These are phyloP conservation scores for Rhododendron ovatum DNA, from an alignment of 148 eudicot species.

Conservation along the genomic window DNA sequence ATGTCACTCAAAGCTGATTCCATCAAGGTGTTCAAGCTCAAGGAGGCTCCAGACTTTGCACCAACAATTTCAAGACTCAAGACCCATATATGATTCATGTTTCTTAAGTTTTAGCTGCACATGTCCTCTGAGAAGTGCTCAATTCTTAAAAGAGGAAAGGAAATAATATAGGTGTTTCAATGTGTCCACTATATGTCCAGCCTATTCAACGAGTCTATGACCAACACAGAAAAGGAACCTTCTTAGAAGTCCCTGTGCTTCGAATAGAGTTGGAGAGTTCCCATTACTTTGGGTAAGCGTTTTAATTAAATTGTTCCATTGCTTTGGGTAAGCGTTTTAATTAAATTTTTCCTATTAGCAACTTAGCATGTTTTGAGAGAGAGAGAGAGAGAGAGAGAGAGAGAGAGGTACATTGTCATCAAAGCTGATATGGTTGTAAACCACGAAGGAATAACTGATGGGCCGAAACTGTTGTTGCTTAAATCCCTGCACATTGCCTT, in stretches of 20 bases:
- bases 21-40: no score
- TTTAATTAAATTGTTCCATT: not conserved
- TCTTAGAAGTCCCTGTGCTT: not conserved
- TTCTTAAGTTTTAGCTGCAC: not conserved
- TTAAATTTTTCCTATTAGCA: not conserved
- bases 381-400: not conserved
- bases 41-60: no score
- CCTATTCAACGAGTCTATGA: not conserved
- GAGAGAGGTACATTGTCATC: slow-evolving; percentile 46
- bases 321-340: not conserved
- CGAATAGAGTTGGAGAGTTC: not conserved
- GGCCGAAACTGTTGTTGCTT: slow-evolving; percentile 46
- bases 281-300: not conserved
- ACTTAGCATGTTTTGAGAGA: not conserved
- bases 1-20: no score
- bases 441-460: slow-evolving; percentile 41
- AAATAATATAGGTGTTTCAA: not conserved
- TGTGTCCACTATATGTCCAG: not conserved
- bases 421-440: slow-evolving; percentile 35
- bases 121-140: not conserved
- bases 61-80: not conserved
- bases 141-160: not conserved
- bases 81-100: not conserved
- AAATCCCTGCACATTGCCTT: slow-evolving; percentile 41
- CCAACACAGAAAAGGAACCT: not conserved